Evolutionary conservation across 129 eudicot genomes (phyloP).

Genomic region (Helianthus annuus): DNA sequence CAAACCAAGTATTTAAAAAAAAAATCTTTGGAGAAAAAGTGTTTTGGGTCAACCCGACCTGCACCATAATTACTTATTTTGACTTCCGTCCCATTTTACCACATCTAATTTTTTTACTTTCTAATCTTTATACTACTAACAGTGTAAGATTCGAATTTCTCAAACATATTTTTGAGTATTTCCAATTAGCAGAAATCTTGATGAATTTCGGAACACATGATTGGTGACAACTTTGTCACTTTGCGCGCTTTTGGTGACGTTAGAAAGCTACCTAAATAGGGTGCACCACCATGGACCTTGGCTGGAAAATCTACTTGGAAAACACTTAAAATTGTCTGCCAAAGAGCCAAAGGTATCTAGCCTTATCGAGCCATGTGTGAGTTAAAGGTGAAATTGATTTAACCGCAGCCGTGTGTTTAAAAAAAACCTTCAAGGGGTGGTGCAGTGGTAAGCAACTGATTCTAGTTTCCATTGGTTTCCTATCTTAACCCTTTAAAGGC

Average conservation of each 20-base stretch:
- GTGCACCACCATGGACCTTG: slow-evolving; percentile 9
- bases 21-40: slow-evolving; percentile 3
- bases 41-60: not conserved
- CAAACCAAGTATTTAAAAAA: not conserved
- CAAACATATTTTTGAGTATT: not conserved
- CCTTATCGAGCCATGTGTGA: slow-evolving; percentile 8
- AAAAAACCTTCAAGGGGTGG: not conserved
- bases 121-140: slow-evolving; percentile 9
- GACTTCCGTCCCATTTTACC: not conserved
- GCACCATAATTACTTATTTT: not conserved
- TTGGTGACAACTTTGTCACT: slow-evolving; percentile 12
- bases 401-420: not conserved
- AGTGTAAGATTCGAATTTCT: not conserved
- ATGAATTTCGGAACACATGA: slow-evolving; percentile 1
- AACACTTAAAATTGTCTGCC: slow-evolving; percentile 41
- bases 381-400: not conserved
- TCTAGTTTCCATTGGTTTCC: not conserved
- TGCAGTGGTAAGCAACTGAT: not conserved
- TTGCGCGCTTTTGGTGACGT: slow-evolving; percentile 3
- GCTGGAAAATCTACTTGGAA: slow-evolving; percentile 37
- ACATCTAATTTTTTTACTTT: not conserved
- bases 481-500: not conserved
- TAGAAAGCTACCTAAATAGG: slow-evolving; percentile 10
- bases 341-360: slow-evolving; percentile 21
- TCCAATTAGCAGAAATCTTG: slow-evolving; percentile 8